Evolutionary conservation across 148 eudicot genomes (phyloP).

Genomic region (Persicaria maculosa): DNA sequence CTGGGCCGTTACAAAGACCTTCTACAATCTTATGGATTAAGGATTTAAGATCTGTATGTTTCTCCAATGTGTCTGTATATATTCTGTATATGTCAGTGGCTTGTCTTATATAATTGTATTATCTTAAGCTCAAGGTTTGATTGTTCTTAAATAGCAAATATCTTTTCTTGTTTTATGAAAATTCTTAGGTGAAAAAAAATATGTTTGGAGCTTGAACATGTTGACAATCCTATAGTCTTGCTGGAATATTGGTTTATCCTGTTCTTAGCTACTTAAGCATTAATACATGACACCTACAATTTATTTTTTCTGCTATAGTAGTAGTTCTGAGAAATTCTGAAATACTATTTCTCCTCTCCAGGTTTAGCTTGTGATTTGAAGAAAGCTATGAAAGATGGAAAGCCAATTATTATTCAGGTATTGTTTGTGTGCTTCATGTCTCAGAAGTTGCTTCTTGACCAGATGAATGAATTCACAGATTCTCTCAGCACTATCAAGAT

Average conservation of each 20-base stretch:
- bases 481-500: conserved; percentile 32
- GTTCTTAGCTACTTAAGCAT: too few relatives aligned
- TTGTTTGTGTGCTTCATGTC: not conserved
- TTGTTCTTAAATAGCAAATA: too few relatives aligned
- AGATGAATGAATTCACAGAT: conserved; percentile 29
- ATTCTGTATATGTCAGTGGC: not conserved
- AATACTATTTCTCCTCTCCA: conserved; percentile 13
- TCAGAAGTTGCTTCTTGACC: conserved; percentile 23
- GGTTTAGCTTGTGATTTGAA: conserved; percentile 98
- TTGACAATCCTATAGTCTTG: too few relatives aligned
- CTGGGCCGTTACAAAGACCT: too few relatives aligned
- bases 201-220: too few relatives aligned
- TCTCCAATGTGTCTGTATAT: not conserved
- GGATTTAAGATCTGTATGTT: too few relatives aligned
- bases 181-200: too few relatives aligned
- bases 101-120: not conserved
- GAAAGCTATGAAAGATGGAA: conserved; percentile 99
- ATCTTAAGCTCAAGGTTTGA: not conserved
- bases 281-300: too few relatives aligned
- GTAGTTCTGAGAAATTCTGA: not conserved
- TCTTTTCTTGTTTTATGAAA: too few relatives aligned
- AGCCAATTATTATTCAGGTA: conserved; percentile 97
- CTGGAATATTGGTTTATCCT: too few relatives aligned
- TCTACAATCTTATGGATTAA: too few relatives aligned
- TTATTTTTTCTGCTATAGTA: too few relatives aligned